phyloP scores from a whole-genome alignment of 192 early-diverging fungal species.

The Coemansia sp. region DNA sequence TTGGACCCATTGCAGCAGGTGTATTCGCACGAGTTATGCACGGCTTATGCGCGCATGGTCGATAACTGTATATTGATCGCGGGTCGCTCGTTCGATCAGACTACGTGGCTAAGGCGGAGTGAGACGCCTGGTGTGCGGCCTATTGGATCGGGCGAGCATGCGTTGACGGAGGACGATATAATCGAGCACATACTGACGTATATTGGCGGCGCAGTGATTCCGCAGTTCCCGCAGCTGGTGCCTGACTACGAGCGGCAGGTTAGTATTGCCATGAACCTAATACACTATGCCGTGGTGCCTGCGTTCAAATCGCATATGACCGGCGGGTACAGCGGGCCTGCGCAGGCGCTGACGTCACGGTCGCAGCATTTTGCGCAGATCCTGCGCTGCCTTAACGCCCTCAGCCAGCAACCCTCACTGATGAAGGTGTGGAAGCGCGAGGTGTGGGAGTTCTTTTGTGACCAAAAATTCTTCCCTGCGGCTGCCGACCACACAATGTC shows the following conservation, averaged over 20 bases:
- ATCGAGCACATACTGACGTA: conserved; percentile 63
- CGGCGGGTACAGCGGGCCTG: conserved; percentile 48
- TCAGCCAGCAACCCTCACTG: conserved; percentile 44
- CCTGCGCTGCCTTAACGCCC: conserved; percentile 33
- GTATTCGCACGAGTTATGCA: conserved; percentile 33
- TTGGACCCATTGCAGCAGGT: conserved; percentile 15
- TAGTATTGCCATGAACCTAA: conserved; percentile 66
- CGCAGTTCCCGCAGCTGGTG: conserved; percentile 68
- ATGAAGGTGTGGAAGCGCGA: conserved; percentile 54
- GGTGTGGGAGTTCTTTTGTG: conserved; percentile 54
- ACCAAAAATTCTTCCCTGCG: conserved; percentile 49
- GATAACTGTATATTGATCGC: conserved; percentile 78
- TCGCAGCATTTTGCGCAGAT: conserved; percentile 46
- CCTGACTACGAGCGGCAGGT: conserved; percentile 76
- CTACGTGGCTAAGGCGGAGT: conserved; percentile 36
- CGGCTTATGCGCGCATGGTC: conserved; percentile 50
- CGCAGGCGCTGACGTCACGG: conserved; percentile 27
- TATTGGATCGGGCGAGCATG: conserved; percentile 19
- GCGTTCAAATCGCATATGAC: conserved; percentile 64
- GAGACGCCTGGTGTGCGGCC: conserved; percentile 17
- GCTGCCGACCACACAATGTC: conserved; percentile 37
- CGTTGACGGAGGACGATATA: conserved; percentile 67
- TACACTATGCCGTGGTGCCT: conserved; percentile 81
- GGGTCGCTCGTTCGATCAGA: conserved; percentile 75
- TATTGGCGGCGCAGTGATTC: conserved; percentile 58